Evolutionary conservation across 805 yeast genomes (phyloP).

Genomic region (Candida germanica): DNA sequence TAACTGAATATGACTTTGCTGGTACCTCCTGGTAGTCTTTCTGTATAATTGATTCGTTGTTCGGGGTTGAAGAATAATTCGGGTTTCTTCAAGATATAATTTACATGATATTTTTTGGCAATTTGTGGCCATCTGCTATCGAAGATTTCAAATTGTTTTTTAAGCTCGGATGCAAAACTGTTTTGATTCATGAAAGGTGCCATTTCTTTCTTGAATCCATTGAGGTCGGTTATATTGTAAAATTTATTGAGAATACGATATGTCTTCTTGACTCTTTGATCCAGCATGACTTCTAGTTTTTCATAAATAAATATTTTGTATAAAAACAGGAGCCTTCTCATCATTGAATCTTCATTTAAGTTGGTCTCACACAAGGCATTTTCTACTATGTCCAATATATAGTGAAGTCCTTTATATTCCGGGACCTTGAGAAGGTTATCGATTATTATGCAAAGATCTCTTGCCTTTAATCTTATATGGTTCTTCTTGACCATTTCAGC

Average conservation of each 20-base stretch:
- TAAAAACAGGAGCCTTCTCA: slow-evolving; percentile 21
- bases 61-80: slow-evolving; percentile 31
- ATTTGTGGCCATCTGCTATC: slow-evolving; percentile 5
- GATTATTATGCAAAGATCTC: slow-evolving; percentile 17
- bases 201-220: slow-evolving; percentile 13
- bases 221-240: slow-evolving; percentile 21
- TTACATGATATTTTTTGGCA: slow-evolving; percentile 7
- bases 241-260: slow-evolving; percentile 24
- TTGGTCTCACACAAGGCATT: slow-evolving; percentile 29
- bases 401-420: slow-evolving; percentile 1
- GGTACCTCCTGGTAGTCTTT: slow-evolving; percentile 20
- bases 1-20: slow-evolving; percentile 15
- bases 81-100: slow-evolving; percentile 21
- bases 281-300: slow-evolving; percentile 13
- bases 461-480: slow-evolving; percentile 17
- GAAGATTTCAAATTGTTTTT: slow-evolving; percentile 6
- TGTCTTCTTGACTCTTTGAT: slow-evolving; percentile 12
- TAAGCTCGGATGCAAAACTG: slow-evolving; percentile 1
- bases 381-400: slow-evolving; percentile 24
- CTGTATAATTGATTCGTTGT: slow-evolving; percentile 18
- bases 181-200: neutral
- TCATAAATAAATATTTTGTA: slow-evolving; percentile 26
- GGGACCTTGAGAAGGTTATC: slow-evolving; percentile 6
- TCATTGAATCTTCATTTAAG: slow-evolving; percentile 24
- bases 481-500: slow-evolving; percentile 7